A percentile compares a stretch with the other conserved stretches of the same genome.
phyloP scores from a whole-genome alignment of 2,329 filamentous ascomycete species.

The Fusarium coffeatum region DNA sequence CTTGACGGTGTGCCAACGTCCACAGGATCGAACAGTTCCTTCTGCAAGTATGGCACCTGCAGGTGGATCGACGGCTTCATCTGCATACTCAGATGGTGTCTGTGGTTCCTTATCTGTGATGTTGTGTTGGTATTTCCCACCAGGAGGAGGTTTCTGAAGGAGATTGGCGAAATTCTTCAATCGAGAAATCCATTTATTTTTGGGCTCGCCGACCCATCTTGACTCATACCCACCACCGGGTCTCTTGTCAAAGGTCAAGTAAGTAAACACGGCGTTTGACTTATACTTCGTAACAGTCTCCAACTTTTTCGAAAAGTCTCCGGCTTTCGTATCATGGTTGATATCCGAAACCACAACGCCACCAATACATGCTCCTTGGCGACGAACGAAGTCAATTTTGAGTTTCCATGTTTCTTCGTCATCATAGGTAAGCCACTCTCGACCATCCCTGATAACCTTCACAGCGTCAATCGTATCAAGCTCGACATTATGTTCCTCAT shows the following conservation, averaged over 20 bases:
- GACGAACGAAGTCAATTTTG: slow-evolving; percentile 6
- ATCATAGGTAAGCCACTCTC: slow-evolving; percentile 10
- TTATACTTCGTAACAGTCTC: background rate
- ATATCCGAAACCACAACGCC: slow-evolving; percentile 29
- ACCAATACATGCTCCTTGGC: slow-evolving; percentile 7
- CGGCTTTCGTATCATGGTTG: slow-evolving; percentile 11
- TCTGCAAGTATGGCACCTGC: background rate
- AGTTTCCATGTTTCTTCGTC: slow-evolving; percentile 13
- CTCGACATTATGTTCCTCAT: background rate
- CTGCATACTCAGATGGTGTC: background rate
- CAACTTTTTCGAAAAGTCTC: slow-evolving; percentile 10
- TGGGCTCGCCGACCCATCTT: background rate
- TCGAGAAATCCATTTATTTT: background rate
- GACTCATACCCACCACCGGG: background rate
- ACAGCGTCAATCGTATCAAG: slow-evolving; percentile 9
- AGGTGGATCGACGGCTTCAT: background rate
- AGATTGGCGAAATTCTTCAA: background rate
- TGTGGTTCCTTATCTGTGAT: background rate
- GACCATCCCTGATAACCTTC: background rate
- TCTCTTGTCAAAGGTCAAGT: background rate
- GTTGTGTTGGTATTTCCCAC: background rate
- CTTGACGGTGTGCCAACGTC: background rate
- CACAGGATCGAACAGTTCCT: background rate
- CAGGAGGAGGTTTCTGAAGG: background rate
- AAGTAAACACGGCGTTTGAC: background rate